Percentiles rank a stretch among this genome's conserved stretches.
phyloP scores from a whole-genome alignment of 1,139 yeast species.

The Blastobotrys indianensis region DNA sequence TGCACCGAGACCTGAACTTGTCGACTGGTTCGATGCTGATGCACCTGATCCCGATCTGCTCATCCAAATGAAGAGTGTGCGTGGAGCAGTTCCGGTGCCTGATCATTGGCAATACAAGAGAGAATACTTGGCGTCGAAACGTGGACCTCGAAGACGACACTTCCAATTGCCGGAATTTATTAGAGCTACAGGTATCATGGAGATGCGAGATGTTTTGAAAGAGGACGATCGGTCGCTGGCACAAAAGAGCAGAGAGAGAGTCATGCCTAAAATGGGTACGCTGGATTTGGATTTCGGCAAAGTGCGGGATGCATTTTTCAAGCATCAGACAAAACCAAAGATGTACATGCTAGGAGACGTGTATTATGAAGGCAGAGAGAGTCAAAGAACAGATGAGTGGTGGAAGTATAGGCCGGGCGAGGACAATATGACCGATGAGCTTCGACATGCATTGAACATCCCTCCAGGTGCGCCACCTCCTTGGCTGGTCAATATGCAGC shows the following conservation, averaged over 20 bases:
- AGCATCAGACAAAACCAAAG: constrained; percentile 68
- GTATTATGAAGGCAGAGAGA: constrained; percentile 71
- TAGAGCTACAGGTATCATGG: constrained; percentile 77
- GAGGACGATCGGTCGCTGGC: constrained; percentile 54
- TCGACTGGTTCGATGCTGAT: constrained; percentile 86
- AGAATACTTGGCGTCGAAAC: constrained; percentile 67
- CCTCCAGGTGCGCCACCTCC: constrained; percentile 65
- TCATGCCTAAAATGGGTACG: constrained; percentile 85
- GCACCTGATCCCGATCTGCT: constrained; percentile 70
- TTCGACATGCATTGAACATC: constrained; percentile 67
- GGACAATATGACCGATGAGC: constrained; percentile 43
- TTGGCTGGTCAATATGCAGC: constrained; percentile 70
- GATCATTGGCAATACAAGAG: constrained; percentile 76
- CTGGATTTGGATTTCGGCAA: constrained; percentile 83
- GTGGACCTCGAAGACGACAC: constrained; percentile 66
- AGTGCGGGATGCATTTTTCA: constrained; percentile 82
- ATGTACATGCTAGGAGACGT: constrained; percentile 67
- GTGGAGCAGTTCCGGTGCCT: constrained; percentile 74
- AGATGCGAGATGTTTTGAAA: constrained; percentile 62
- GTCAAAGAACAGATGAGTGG: constrained; percentile 24
- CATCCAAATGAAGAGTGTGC: constrained; percentile 57
- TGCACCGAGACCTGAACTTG: constrained; percentile 58
- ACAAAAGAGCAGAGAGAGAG: constrained; percentile 74
- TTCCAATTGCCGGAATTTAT: constrained; percentile 77
- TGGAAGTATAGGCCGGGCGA: constrained; percentile 59